phyloP scores from a whole-genome alignment of 345 rosid genomes.

The Cardamine chenopodiifolia region DNA sequence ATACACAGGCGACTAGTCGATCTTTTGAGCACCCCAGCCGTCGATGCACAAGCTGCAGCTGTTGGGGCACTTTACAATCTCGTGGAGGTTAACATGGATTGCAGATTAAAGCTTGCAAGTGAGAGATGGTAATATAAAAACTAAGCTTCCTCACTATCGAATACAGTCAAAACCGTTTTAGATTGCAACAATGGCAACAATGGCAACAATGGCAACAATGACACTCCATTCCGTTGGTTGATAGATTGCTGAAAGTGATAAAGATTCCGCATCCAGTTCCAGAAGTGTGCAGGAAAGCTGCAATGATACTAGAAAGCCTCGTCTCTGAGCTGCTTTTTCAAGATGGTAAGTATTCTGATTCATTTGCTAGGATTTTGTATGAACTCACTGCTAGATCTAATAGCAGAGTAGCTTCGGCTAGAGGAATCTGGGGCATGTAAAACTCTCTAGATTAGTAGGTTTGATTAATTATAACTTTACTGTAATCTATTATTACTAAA shows the following conservation, averaged over 20 bases:
- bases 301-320: constrained; percentile 89
- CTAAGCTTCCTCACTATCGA: neutral
- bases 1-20: constrained; percentile 88
- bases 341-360: constrained; percentile 82
- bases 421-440: constrained; percentile 93
- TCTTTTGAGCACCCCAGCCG: constrained; percentile 72
- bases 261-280: constrained; percentile 86
- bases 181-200: neutral
- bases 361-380: constrained; percentile 86
- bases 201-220: no score
- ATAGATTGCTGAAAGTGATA: constrained; percentile 86
- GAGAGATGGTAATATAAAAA: constrained; percentile 75
- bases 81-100: constrained; percentile 93
- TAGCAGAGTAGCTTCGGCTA: constrained; percentile 79
- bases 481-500: constrained; percentile 28
- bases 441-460: constrained; percentile 14
- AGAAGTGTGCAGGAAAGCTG: constrained; percentile 92
- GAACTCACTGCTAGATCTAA: constrained; percentile 90
- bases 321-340: constrained; percentile 85
- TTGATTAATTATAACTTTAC: neutral
- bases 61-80: constrained; percentile 96
- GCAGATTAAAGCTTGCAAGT: constrained; percentile 92
- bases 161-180: neutral
- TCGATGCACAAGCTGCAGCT: constrained; percentile 96
- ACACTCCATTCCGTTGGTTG: constrained; percentile 39